These are phyloP conservation scores for Dianthus caryophyllus DNA, from an alignment of 148 eudicot species.

Conservation along the genomic window DNA sequence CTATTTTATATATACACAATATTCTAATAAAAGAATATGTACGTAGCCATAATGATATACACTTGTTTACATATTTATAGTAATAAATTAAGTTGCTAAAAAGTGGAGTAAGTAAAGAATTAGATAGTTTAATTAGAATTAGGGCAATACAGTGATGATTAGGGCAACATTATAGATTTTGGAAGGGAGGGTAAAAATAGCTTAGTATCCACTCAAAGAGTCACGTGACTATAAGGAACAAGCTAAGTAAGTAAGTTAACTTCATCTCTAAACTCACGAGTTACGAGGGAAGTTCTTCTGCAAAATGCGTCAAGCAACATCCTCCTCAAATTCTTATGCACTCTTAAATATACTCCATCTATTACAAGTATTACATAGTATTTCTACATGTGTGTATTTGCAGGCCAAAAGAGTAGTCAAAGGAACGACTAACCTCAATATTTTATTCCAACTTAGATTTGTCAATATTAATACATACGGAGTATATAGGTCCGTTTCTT, in stretches of 20 bases:
- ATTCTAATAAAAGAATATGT: no score
- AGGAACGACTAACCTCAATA: no score
- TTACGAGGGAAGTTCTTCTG: conserved; percentile 32
- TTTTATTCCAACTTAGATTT: no score
- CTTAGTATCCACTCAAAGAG: conserved; percentile 24
- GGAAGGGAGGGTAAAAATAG: conserved; percentile 9
- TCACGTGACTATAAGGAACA: conserved; percentile 20
- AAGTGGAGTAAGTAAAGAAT: background rate
- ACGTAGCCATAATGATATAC: background rate
- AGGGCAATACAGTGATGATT: conserved; percentile 3
- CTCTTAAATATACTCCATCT: conserved; percentile 5
- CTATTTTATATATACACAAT: no score
- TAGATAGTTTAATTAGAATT: no score
- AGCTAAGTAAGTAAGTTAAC: background rate
- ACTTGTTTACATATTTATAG: no score
- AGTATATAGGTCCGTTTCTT: no score
- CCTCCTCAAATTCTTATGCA: conserved; percentile 33
- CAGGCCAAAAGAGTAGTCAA: no score
- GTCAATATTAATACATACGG: no score
- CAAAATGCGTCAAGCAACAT: conserved; percentile 51
- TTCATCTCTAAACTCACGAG: conserved; percentile 22
- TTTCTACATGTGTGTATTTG: no score
- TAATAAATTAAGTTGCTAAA: no score
- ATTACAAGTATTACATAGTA: no score
- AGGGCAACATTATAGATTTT: background rate